Evolutionary conservation across 768 basidiomycete genomes (phyloP).

Genomic region (Collybiopsis confluens): DNA sequence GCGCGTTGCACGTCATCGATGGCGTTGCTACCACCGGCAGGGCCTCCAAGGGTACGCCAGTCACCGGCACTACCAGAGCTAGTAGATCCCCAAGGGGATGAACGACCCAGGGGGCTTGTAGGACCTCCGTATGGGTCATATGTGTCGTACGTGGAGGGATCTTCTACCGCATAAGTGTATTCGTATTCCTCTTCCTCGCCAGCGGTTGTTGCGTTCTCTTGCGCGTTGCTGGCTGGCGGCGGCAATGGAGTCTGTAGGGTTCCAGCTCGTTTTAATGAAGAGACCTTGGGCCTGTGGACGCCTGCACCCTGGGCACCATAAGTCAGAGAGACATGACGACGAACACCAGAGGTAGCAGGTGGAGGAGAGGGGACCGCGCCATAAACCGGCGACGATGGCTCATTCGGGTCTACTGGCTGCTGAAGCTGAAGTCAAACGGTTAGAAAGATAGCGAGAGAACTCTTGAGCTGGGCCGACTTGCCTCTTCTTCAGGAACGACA

Average conservation of each 20-base stretch:
- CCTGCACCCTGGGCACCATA: slow-evolving; percentile 57
- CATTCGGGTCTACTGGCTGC: slow-evolving; percentile 24
- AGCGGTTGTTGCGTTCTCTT: slow-evolving; percentile 20
- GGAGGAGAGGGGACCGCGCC: slow-evolving; percentile 62
- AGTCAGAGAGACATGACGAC: slow-evolving; percentile 77
- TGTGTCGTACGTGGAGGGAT: slow-evolving; percentile 51
- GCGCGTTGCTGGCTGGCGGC: slow-evolving; percentile 30
- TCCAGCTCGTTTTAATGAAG: slow-evolving; percentile 67
- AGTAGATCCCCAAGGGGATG: slow-evolving; percentile 59
- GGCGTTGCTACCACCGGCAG: slow-evolving; percentile 19
- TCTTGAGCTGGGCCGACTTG: no score
- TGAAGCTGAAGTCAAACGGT: no score
- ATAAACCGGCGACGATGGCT: slow-evolving; percentile 66
- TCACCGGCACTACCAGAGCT: slow-evolving; percentile 34
- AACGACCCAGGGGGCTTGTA: slow-evolving; percentile 55
- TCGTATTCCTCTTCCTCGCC: slow-evolving; percentile 53
- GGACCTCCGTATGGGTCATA: slow-evolving; percentile 47
- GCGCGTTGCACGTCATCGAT: slow-evolving; percentile 80
- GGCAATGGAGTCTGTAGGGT: slow-evolving; percentile 60
- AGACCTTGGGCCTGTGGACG: slow-evolving; percentile 41
- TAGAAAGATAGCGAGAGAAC: no score
- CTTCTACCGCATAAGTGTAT: slow-evolving; percentile 45
- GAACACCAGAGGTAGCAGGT: slow-evolving; percentile 64
- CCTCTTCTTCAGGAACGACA: slow-evolving; percentile 29
- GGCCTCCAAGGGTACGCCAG: slow-evolving; percentile 47